phyloP scores from a whole-genome alignment of 805 yeast species.

The Yamadazyma olivae region DNA sequence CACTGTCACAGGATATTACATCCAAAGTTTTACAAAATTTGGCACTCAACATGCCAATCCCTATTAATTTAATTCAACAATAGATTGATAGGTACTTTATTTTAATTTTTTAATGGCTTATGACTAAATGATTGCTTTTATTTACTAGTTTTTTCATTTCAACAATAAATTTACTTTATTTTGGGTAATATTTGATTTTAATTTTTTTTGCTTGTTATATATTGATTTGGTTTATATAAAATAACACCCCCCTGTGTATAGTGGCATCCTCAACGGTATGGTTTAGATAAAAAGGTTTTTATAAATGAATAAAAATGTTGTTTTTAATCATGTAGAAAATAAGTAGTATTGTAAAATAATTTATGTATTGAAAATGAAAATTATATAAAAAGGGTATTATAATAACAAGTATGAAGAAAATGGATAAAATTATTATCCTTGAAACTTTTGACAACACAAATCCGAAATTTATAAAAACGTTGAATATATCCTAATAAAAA shows the following conservation, averaged over 20 bases:
- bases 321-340: neutral
- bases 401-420: neutral
- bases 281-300: slow-evolving; percentile 2
- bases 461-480: too few relatives aligned
- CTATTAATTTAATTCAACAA: slow-evolving; percentile 27
- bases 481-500: too few relatives aligned
- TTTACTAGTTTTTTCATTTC: slow-evolving; percentile 22
- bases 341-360: neutral
- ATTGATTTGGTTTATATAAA: neutral
- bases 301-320: neutral
- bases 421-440: too few relatives aligned
- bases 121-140: slow-evolving; percentile 5
- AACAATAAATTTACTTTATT: slow-evolving; percentile 20
- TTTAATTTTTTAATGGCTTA: slow-evolving; percentile 6
- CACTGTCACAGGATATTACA: slow-evolving; percentile 13
- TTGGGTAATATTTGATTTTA: slow-evolving; percentile 16
- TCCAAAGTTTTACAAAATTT: neutral
- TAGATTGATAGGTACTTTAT: too few relatives aligned
- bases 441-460: too few relatives aligned
- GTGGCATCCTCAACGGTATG: slow-evolving; percentile 53
- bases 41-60: slow-evolving; percentile 36
- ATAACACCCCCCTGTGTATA: slow-evolving; percentile 29
- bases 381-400: neutral
- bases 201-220: slow-evolving; percentile 6
- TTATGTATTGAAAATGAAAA: too few relatives aligned